These are phyloP conservation scores for Phaeoacremonium minimum DNA, from an alignment of 2,329 filamentous ascomycete genomes.

Conservation along the genomic window DNA sequence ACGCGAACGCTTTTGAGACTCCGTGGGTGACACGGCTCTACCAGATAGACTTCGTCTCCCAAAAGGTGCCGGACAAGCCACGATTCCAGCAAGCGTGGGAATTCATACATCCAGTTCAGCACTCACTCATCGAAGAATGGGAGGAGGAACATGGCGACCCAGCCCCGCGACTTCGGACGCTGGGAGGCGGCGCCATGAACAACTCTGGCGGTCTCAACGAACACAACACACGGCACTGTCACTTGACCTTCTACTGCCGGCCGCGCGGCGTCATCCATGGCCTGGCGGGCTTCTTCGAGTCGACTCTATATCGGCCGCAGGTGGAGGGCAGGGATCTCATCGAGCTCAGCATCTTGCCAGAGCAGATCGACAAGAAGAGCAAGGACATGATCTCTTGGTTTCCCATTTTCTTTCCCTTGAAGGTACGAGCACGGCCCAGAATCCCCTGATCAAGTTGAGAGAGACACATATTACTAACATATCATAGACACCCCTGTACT, in stretches of 20 bases:
- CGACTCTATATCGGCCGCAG: slow-evolving; percentile 73
- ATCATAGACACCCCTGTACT: slow-evolving; percentile 73
- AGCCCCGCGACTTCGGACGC: slow-evolving; percentile 57
- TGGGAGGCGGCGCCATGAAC: slow-evolving; percentile 68
- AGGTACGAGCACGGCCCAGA: too few species aligned
- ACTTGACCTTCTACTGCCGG: slow-evolving; percentile 72
- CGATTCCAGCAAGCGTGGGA: slow-evolving; percentile 77
- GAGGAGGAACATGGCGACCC: slow-evolving; percentile 44
- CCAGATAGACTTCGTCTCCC: slow-evolving; percentile 80
- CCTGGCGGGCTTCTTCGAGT: slow-evolving; percentile 92
- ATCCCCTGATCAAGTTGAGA: too few species aligned
- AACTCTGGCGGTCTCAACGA: slow-evolving; percentile 81
- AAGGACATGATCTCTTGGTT: slow-evolving; percentile 99
- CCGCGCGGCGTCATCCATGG: slow-evolving; percentile 85
- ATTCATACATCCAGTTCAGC: slow-evolving; percentile 70
- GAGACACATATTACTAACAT: slow-evolving; percentile 8
- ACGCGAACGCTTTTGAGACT: slow-evolving; percentile 75
- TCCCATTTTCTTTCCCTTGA: slow-evolving; percentile 94
- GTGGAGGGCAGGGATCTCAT: slow-evolving; percentile 47
- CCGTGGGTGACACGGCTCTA: slow-evolving; percentile 94
- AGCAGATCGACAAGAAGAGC: slow-evolving; percentile 88
- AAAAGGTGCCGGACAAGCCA: slow-evolving; percentile 50
- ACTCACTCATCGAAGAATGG: slow-evolving; percentile 24
- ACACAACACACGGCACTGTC: slow-evolving; percentile 81
- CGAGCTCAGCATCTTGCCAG: slow-evolving; percentile 88